These are phyloP conservation scores for Fusarium sp. DNA, from an alignment of 2,329 filamentous ascomycete genomes.

Conservation along the genomic window DNA sequence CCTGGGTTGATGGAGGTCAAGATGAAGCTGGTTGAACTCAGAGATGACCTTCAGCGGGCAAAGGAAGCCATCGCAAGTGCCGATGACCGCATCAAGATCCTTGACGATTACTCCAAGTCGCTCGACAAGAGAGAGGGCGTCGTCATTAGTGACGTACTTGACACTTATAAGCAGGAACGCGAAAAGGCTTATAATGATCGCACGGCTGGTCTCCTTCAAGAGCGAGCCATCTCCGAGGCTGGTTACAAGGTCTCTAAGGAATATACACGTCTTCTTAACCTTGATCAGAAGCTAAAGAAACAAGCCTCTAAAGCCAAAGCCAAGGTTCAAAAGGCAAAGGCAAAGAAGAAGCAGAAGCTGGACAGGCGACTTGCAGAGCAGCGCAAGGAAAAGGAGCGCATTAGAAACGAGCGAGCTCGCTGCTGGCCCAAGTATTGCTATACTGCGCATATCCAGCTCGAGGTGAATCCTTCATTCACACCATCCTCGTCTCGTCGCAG, in stretches of 20 bases:
- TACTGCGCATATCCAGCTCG: slow-evolving; percentile 66
- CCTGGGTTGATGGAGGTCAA: slow-evolving; percentile 46
- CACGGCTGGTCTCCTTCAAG: slow-evolving; percentile 50
- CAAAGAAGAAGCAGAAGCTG: slow-evolving; percentile 55
- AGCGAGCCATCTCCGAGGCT: slow-evolving; percentile 53
- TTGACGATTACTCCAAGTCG: slow-evolving; percentile 59
- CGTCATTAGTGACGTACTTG: slow-evolving; percentile 57
- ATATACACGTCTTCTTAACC: slow-evolving; percentile 49
- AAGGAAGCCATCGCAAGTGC: slow-evolving; percentile 45
- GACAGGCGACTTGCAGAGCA: slow-evolving; percentile 56
- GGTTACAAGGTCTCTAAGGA: slow-evolving; percentile 55
- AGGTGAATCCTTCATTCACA: slow-evolving; percentile 58
- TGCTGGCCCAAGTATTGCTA: slow-evolving; percentile 69
- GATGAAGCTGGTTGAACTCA: slow-evolving; percentile 51
- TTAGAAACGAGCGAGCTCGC: slow-evolving; percentile 59
- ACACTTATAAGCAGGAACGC: slow-evolving; percentile 61
- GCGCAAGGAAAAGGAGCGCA: slow-evolving; percentile 60
- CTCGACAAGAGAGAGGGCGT: slow-evolving; percentile 54
- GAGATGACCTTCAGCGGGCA: slow-evolving; percentile 41
- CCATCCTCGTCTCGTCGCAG: slow-evolving; percentile 64
- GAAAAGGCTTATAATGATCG: slow-evolving; percentile 60
- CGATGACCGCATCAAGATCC: slow-evolving; percentile 56
- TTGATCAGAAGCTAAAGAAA: slow-evolving; percentile 47
- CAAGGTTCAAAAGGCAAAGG: slow-evolving; percentile 56
- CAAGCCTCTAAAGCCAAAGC: slow-evolving; percentile 50